These are phyloP conservation scores for Chlamydomonas schloesseri DNA, from an alignment of 139 green algal species.

Conservation along the genomic window DNA sequence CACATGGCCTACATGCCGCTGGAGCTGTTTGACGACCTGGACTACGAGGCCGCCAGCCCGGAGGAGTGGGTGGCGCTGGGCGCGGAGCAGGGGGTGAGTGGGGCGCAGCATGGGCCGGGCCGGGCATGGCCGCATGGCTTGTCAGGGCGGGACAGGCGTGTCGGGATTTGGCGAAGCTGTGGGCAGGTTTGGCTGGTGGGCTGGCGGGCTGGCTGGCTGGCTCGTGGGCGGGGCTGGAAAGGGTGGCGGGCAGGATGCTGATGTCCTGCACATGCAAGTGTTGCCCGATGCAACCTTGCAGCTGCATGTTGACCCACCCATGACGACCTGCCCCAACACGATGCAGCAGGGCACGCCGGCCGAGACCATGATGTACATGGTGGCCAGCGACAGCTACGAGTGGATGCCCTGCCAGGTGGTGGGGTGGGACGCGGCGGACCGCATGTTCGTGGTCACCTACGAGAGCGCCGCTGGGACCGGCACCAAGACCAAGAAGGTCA, in stretches of 20 bases:
- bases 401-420: conserved; percentile 51
- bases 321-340: too few relatives aligned
- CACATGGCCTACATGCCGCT: conserved; percentile 66
- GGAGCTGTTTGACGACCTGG: conserved; percentile 65
- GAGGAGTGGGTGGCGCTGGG: conserved; percentile 52
- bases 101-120: neutral
- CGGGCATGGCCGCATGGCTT: too few relatives aligned
- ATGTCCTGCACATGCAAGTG: too few relatives aligned
- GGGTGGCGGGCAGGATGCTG: too few relatives aligned
- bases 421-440: conserved; percentile 41
- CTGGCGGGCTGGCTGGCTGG: too few relatives aligned
- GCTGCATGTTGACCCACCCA: too few relatives aligned
- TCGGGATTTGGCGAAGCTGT: too few relatives aligned
- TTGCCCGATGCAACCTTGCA: too few relatives aligned
- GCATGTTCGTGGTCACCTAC: conserved; percentile 39
- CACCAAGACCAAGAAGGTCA: conserved; percentile 53
- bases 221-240: too few relatives aligned
- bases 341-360: conserved; percentile 42
- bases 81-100: conserved; percentile 18
- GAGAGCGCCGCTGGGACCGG: neutral
- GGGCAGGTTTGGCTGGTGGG: too few relatives aligned
- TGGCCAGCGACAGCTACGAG: conserved; percentile 26
- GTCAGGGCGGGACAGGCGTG: too few relatives aligned
- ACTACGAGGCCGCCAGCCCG: conserved; percentile 50
- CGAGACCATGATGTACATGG: conserved; percentile 48